Conservation (phyloP, 108 stramenopile species). For the Discostella stelligeroides region DNA sequence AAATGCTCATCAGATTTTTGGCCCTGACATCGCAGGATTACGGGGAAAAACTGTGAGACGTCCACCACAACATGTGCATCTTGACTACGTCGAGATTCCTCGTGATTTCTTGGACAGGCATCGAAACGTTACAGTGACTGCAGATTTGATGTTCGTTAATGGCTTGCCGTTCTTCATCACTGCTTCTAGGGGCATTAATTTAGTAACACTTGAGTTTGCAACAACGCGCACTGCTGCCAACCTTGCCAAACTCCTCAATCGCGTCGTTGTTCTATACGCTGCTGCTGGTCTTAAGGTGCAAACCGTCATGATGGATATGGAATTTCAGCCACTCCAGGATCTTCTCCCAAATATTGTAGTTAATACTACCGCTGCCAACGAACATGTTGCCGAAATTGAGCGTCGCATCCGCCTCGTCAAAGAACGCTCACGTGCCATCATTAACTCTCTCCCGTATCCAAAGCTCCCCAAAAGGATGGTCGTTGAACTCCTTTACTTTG, state of each 20-base stretch:
- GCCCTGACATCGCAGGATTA: too few relatives aligned
- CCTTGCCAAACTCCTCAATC: background rate
- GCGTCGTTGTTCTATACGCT: slow-evolving; percentile 14
- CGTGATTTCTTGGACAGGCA: slow-evolving; percentile 11
- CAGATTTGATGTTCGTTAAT: slow-evolving; percentile 51
- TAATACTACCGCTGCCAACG: slow-evolving; percentile 21
- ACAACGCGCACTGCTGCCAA: slow-evolving; percentile 17
- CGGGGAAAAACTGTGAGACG: slow-evolving; percentile 24
- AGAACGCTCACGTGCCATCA: too few relatives aligned
- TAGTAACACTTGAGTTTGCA: slow-evolving; percentile 8
- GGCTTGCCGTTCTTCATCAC: slow-evolving; percentile 42
- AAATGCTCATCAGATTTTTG: too few relatives aligned
- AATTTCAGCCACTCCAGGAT: slow-evolving; percentile 18
- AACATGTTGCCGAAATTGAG: slow-evolving; percentile 35
- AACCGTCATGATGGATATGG: too few relatives aligned
- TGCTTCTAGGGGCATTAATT: slow-evolving; percentile 24
- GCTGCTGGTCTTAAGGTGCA: slow-evolving; percentile 20
- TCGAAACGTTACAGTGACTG: slow-evolving; percentile 32
- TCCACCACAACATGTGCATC: background rate
- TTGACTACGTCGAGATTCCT: slow-evolving; percentile 23
- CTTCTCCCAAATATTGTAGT: background rate
- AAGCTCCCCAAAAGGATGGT: too few relatives aligned
- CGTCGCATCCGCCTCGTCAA: too few relatives aligned
- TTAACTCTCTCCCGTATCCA: too few relatives aligned
- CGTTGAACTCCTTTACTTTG: too few relatives aligned